Conservation (phyloP, 768 basidiomycete genomes). For the Psilocybe sp. region DNA sequence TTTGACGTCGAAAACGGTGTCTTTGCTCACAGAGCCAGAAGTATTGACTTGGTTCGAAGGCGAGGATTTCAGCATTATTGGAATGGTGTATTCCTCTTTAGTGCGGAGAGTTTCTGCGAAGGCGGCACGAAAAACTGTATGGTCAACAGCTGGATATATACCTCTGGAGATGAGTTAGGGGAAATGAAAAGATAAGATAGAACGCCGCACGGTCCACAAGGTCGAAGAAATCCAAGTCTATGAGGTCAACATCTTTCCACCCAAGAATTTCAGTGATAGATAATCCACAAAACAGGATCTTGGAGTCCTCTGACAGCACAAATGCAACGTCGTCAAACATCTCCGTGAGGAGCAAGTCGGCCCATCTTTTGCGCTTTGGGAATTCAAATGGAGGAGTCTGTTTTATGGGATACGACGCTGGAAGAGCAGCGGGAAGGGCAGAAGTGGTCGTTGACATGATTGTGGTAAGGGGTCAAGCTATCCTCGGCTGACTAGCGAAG, state of each 20-base stretch:
- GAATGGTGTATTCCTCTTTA: constrained; percentile 50
- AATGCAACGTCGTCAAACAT: constrained; percentile 71
- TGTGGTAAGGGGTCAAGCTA: constrained; percentile 1
- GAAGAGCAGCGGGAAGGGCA: constrained; percentile 7
- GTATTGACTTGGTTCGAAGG: constrained; percentile 16
- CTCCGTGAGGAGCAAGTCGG: constrained; percentile 74
- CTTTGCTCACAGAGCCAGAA: constrained; percentile 27
- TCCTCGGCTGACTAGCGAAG: no score
- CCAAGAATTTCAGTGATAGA: constrained; percentile 72
- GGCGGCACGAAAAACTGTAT: constrained; percentile 46
- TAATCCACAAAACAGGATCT: constrained; percentile 67
- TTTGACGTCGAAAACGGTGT: constrained; percentile 69
- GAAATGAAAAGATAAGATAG: constrained; percentile 1
- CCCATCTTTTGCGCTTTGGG: constrained; percentile 85
- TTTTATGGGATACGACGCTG: constrained; percentile 13
- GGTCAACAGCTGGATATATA: constrained; percentile 50
- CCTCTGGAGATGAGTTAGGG: not conserved
- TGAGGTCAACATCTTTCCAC: constrained; percentile 70
- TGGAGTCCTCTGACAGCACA: constrained; percentile 59
- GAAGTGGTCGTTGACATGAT: constrained; percentile 11
- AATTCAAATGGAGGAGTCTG: constrained; percentile 62
- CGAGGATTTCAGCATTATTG: constrained; percentile 58
- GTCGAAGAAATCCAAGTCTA: constrained; percentile 64
- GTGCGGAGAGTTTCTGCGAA: constrained; percentile 56
- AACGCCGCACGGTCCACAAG: constrained; percentile 57